Base-by-base conservation (phyloP, 805 yeast genomes). In the Spathaspora girioi region DNA sequence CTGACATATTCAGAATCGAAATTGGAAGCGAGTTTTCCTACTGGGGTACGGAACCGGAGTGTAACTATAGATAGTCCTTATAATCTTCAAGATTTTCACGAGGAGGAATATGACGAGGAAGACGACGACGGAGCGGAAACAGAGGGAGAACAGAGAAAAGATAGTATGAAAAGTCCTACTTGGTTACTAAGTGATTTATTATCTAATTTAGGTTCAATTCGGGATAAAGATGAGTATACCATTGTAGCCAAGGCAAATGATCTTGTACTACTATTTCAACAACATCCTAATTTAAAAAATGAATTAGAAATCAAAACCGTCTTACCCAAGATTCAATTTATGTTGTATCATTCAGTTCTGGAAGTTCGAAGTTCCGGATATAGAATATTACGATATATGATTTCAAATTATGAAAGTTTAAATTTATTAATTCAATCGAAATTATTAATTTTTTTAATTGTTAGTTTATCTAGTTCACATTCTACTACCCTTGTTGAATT, bases 281-380 rank as follows among this genome's bases (percentile, higher is more conserved):
- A 77, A 45, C 71, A 84, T 59, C 87, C 92, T 0, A 71, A 75
- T 26, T 70, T 90, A 32, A 82, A 82, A 59, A 71, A 78, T 32
- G 96, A 89, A 47, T 70, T 92, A 29, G 83, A 78, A 2, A 62
- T 86, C 15, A 73, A 80, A 18, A 79, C 83, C 1, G 78, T 86
- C 48, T 71, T 87, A 23, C 74, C 73, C 47, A 69, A 82, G 31
- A 74, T 92, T 10, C 87, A 83, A 58, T 76, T 77, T 18, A 71
- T 90, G 62, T 65, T 92, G 18, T 70, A 81, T 26, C 83, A 81
- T 58, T 73, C 73, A 6, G 76, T 80, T 45, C 75, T 83, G 27
- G 84, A 82, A 51, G 86, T 89, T 1, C 76, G 85, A 7, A 87
- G 92, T 0, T 78, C 90, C 1, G 96, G 92, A 0, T 90, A 83